phyloP scores from a whole-genome alignment of 495 filamentous ascomycete genomes.

The Lichenothelia convexa region DNA sequence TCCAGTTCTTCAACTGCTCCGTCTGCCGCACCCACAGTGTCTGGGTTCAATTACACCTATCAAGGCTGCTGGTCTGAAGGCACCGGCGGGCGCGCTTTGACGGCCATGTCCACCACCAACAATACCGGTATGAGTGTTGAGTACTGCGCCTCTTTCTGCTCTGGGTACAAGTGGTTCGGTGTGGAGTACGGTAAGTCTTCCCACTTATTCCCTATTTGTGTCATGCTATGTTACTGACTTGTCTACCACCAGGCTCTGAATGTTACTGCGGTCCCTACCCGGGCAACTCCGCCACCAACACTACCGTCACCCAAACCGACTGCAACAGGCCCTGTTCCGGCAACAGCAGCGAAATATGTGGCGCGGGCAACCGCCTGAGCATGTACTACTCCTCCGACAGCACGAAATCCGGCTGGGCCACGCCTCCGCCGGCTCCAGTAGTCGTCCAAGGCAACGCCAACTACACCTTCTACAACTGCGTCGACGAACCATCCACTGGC shows the following conservation, averaged over 20 bases:
- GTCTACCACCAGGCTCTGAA: too few species aligned
- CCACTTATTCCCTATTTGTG: too few species aligned
- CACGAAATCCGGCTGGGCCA: background rate
- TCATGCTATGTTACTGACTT: too few species aligned
- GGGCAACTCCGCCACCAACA: background rate
- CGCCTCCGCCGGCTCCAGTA: slow-evolving; percentile 3
- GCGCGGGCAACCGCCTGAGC: background rate
- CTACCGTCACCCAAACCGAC: background rate
- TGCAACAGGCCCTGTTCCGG: background rate
- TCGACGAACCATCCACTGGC: slow-evolving; percentile 16
- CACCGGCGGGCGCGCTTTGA: slow-evolving; percentile 5
- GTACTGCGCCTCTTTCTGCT: slow-evolving; percentile 8
- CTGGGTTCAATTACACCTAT: slow-evolving; percentile 2
- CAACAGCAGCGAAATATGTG: background rate
- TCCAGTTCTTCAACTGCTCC: too few species aligned
- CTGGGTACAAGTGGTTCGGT: slow-evolving; percentile 9
- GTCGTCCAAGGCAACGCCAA: slow-evolving; percentile 9
- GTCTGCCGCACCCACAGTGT: too few species aligned
- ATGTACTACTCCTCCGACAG: background rate
- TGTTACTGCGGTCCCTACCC: background rate
- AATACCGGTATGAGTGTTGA: slow-evolving; percentile 10
- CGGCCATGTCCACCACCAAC: background rate
- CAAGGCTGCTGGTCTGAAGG: slow-evolving; percentile 6
- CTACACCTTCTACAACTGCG: slow-evolving; percentile 21
- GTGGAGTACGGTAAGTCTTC: slow-evolving; percentile 9